Evolutionary conservation across 371 early-diverging fungal genomes (phyloP), one percentile per base, ranked within the genome.

Genomic region (Basidiobolus meristosporus): DNA sequence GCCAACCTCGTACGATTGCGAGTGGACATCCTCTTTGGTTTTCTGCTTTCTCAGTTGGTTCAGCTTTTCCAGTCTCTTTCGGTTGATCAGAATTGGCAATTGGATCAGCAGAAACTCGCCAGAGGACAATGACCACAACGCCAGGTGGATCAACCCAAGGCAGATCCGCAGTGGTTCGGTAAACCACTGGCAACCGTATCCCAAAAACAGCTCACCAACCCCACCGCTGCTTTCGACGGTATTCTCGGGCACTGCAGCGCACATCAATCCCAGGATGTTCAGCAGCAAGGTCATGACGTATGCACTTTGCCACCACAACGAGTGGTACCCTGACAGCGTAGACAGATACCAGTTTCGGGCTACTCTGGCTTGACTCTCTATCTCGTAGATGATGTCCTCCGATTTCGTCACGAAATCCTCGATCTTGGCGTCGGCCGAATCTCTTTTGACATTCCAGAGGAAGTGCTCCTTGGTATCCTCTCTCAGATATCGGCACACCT

Each of bases 361-460:
- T 1, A 70, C 65, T 15, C 48, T 48, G 16, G 67, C 62, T 38
- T 65, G 70, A 37, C 60, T 63, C 34, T 59, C 49, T 38, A 70
- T 64, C 38, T 66, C 66, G 35, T 61, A 70, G 21, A 66, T 63
- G 7, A 70, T 61, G 41, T 58, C 60, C n/a, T 48, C 53, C 7
- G 63, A 60, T 37, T 59, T 56, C 31, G 57, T 53, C 19, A 67
- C 60, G 50, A 70, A 64, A 23, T 67, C 63, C 35, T 66, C 62
- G 33, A 70, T 61, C 33, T 69, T 69, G 20, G 59, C 51, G 11
- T 62, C 56, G 2, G 70, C 62, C 0, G 69, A 63, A 18, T 62
- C 63, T 22, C 62, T 50, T 31, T 65, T 60, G 7, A 54, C 58
- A 32, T 46, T 53, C 64, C 63, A 67, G 31, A 70, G 48, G 38